Conservation (phyloP, 2,329 filamentous ascomycete species). For the Cercospora sp. region DNA sequence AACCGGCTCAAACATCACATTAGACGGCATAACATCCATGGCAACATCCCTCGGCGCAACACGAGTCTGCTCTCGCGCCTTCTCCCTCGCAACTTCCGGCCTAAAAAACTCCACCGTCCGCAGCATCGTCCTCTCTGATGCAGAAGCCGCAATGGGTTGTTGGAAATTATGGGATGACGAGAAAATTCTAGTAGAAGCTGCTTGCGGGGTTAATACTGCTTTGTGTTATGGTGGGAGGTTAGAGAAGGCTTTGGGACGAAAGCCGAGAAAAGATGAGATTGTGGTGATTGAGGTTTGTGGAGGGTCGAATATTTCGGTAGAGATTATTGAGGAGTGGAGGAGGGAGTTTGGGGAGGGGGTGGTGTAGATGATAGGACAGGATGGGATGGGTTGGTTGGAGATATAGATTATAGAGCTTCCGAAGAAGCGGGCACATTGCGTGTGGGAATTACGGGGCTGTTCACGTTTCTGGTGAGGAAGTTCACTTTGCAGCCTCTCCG, state of each 20-base stretch:
- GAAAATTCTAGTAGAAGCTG: slow-evolving; percentile 74
- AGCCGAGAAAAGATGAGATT: slow-evolving; percentile 51
- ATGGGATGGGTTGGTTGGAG: neutral
- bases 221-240: slow-evolving; percentile 65
- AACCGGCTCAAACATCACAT: too few relatives aligned
- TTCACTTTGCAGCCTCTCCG: too few relatives aligned
- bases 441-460: too few relatives aligned
- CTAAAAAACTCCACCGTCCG: slow-evolving; percentile 50
- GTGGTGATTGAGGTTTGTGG: slow-evolving; percentile 87
- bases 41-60: slow-evolving; percentile 74
- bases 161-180: slow-evolving; percentile 80
- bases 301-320: slow-evolving; percentile 53
- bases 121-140: slow-evolving; percentile 67
- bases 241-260: slow-evolving; percentile 53
- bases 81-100: neutral
- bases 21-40: slow-evolving; percentile 71
- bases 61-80: slow-evolving; percentile 50
- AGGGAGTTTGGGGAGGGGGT: slow-evolving; percentile 32
- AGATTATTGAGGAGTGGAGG: slow-evolving; percentile 52
- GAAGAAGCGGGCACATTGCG: too few relatives aligned
- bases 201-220: slow-evolving; percentile 80
- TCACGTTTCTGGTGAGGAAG: too few relatives aligned
- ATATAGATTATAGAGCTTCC: too few relatives aligned
- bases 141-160: slow-evolving; percentile 76
- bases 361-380: neutral